Evolutionary conservation across 441 rosid genomes (phyloP), one percentile per base, ranked within the genome.

Genomic region (Adansonia gregorii): DNA sequence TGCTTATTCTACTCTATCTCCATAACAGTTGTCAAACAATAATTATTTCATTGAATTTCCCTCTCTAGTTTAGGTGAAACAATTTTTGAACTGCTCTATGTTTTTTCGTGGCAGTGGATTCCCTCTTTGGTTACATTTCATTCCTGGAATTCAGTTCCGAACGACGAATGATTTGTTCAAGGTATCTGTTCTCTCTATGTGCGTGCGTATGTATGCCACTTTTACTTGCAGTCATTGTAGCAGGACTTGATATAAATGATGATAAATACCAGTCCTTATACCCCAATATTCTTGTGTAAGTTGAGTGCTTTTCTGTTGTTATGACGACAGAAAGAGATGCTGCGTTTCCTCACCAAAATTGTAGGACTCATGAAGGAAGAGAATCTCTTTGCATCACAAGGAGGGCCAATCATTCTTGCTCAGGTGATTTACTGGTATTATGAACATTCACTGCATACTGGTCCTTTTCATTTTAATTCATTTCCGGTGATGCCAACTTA

Each of bases 61-160:
- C 14, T 48, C 60, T 9, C 17, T 20, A 35, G 22, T 63, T 77
- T 61, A 51, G 19, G 49, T 41, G 54, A 52, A 76, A 66, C 0
- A 22, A 17, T 45, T 58, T 8, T 70, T 48, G 56, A 49, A 0
- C 4, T 60, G 39, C 60, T 69, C 59, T 20, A 35, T 20, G 19
- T 58, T 51, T 55, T 68, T 74, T 51, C 70, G 55, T 71, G 72
- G 20, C 86, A 89, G 93, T 72, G 93, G 95, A 10, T 91, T 91
- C 79, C 95, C 95, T n/a, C 20, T 89, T 78, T 88, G 95, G 95
- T 82, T 91, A 73, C 95, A 91, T 82, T 89, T 88, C 82, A 86
- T 91, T 79, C 92, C 92, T 8, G 95, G 91, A 58, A 88, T 91
- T 78, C 92, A 91, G 79, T 91, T 89, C 73, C 87, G 93, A 66